Evolutionary conservation across 139 green algal species (phyloP), one percentile per base, ranked within the genome.

Genomic region (Micractinium sp.): DNA sequence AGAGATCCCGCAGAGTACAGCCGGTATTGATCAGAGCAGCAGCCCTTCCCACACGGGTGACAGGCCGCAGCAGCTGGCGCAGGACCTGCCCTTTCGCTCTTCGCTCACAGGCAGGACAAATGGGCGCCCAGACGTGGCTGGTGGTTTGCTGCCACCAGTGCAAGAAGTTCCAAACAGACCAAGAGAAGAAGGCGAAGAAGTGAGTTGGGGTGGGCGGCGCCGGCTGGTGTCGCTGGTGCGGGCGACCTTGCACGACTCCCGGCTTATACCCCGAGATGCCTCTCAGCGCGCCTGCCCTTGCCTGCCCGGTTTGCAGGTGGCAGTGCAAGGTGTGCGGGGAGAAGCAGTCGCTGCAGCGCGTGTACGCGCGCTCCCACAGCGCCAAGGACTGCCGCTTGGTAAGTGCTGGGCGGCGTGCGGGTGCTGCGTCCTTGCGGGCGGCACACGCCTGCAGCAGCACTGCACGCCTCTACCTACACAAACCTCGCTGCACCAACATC

Each of bases 181-280:
- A 81, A 22, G 85, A 88, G n/a, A 88, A 88, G 71, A 82, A 88
- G 71, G 71, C 71, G 1, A 88, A 88, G n/a, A 82, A 82, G 85
- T 66, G 39, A 63, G 39, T 31, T 0, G 14, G n/a, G 3, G 35
- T 38, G 7, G 47, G 12, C 15, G 3, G 74, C 74, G 74, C 74
- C 47, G 7, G 47, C 47, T 9, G 47, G 47, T 56, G 47, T 9
- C 47, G 47, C 47, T 56, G 47, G 47, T 9, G 47, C 47, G 47
- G 47, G 47, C 47, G 47, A 56, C 47, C 47, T 56, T 56, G 47
- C 47, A 56, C 33, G 35, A n/a, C n/a, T 53, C 74, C 4, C 16
- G n/a, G 16, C 74, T 20, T 53, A 22, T 29, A 27, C 12, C 74
- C 33, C 31, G 31, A 23, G 71, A n/a, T 38, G 63, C 20, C 69